Conservation (phyloP, 108 stramenopile genomes). For the Parmales sp. region DNA sequence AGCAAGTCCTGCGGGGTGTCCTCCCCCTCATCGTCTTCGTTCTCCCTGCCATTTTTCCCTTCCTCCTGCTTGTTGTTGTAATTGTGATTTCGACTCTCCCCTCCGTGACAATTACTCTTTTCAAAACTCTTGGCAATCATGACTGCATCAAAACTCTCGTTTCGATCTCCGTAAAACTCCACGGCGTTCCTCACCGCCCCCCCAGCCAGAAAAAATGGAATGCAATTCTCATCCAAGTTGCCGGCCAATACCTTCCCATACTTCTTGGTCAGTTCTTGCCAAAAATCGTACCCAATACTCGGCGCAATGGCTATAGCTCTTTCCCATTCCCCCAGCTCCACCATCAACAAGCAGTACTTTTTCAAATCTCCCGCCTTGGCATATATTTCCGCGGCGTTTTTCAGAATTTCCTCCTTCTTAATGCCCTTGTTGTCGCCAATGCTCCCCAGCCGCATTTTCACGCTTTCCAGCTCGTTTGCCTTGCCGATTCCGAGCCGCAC, state of each 20-base stretch:
- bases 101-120: neutral
- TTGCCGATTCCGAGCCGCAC: neutral
- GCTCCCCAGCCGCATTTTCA: neutral
- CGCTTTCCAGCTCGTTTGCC: neutral
- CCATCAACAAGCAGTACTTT: neutral
- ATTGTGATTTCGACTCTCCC: neutral
- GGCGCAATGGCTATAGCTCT: neutral
- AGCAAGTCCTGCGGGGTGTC: neutral
- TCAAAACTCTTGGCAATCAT: neutral
- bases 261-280: neutral
- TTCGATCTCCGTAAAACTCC: neutral
- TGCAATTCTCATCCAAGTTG: neutral
- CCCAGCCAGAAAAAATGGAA: neutral
- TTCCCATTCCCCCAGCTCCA: conserved; percentile 2
- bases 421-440: neutral
- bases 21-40: neutral
- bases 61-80: neutral
- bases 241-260: neutral
- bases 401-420: neutral
- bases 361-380: neutral
- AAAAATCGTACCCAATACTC: neutral
- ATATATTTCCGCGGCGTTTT: neutral
- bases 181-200: neutral
- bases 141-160: neutral
- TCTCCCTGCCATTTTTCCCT: neutral